Evolutionary conservation across 139 green algal species (phyloP), one percentile per base, ranked within the genome.

Genomic region (Pseudopediastrum boryanum): DNA sequence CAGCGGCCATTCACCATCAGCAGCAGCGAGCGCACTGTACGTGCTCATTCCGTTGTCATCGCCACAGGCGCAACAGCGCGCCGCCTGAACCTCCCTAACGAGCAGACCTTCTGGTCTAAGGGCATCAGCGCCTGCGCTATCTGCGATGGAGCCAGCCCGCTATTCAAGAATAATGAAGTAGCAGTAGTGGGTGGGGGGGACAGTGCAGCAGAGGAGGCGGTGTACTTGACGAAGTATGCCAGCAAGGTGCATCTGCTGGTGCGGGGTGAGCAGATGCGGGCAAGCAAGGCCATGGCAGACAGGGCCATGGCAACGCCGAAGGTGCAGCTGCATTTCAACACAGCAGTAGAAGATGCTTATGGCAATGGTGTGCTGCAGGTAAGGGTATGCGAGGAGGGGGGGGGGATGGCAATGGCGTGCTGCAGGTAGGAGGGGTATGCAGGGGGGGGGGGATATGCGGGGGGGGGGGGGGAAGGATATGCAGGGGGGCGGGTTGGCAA

Each of bases 141-240:
- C 84, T 99, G 96, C 81, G 96, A 99, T 81, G 96, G 96, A 62
- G 91, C 93, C 16, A 92, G 81, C 77, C 87, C 85, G 4, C 77
- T 93, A 50, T 98, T 98, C 82, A 96, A 95, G 78, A 80, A 87
- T 27, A 82, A 92, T 43, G 88, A 96, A 69, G 84, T 99, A 58
- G 96, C 96, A 41, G 96, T 99, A 13, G 96, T 98, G 33, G 96
- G 96, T 44, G 96, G 96, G 36, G 96, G 96, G 2, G 96, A 99
- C 87, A 98, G 93, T 12, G 96, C 96, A 7, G 87, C 86, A 4
- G 96, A 99, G 84, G 96, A 99, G 83, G 93, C 96, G 0, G 66
- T 98, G 19, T 99, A 99, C 87, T 88, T 99, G 1, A 99, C 96
- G 41, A 99, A 99, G 85, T 99, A 99, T 72, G 91, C 81, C 42